phyloP scores from a whole-genome alignment of 2,329 filamentous ascomycete genomes.

The Fusarium abutilonis region DNA sequence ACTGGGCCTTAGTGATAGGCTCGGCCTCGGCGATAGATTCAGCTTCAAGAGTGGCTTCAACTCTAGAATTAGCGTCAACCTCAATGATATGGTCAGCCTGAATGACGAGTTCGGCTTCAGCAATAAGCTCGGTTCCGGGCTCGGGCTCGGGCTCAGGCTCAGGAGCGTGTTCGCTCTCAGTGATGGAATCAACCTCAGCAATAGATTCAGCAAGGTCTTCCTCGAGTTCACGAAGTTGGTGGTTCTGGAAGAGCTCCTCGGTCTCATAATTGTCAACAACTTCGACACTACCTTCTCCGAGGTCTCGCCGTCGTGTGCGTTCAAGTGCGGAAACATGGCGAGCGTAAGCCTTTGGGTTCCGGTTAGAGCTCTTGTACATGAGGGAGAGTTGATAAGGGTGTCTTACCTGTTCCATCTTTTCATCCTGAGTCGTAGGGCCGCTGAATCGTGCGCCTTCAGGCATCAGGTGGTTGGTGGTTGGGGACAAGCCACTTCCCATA shows the following conservation, averaged over 20 bases:
- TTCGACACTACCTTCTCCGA: background rate
- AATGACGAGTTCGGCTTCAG: background rate
- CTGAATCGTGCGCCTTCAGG: conserved; percentile 48
- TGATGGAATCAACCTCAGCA: no score
- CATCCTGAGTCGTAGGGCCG: background rate
- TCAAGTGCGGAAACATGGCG: background rate
- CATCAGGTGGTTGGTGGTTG: conserved; percentile 50
- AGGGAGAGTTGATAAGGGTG: background rate
- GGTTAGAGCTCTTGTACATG: background rate
- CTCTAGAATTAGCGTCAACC: no score
- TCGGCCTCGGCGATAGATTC: no score
- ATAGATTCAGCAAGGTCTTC: background rate
- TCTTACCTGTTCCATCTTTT: background rate
- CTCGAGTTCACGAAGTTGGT: background rate
- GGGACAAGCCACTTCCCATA: conserved; percentile 52
- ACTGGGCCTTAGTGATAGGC: no score
- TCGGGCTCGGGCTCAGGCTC: no score
- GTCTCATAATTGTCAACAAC: background rate
- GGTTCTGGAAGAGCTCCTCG: background rate
- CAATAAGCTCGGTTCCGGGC: no score
- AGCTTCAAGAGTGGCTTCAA: no score
- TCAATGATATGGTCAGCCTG: no score
- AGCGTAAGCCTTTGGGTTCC: conserved; percentile 1
- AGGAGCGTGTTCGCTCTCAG: no score
- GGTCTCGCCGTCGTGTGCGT: background rate